Evolutionary conservation across 768 basidiomycete genomes (phyloP), one percentile per base, ranked within the genome.

Genomic region (Suillus fuscotomentosus): DNA sequence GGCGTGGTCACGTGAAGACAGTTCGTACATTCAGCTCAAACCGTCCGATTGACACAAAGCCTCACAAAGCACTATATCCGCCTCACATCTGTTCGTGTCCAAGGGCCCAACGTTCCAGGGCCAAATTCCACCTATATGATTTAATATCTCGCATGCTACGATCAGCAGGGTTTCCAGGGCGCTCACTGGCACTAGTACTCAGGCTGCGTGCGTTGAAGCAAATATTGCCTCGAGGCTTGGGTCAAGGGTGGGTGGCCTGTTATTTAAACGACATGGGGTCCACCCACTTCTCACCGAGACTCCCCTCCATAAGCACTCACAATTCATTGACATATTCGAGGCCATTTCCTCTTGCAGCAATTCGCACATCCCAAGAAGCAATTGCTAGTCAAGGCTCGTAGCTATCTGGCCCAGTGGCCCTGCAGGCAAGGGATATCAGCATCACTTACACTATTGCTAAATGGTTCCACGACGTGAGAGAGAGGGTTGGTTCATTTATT

Each of bases 401-500:
- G 20, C 43, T 20, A 20, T 45, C 45, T 31, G 31, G 31, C 31
- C 31, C 31, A 31, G 31, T 48, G 22, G 24, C 13, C 24, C 13
- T 27, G 6, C 48, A 14, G 24, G 24, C 22, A 47, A 14, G 48
- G 24, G 6, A 50, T 24, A 24, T 5, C 2, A 24, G 7, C 22
- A 24, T 27, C 24, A 1, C 6, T 27, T 24, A 65, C 45, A 22
- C 45, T 17, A 47, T 5, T 11, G 20, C 45, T n/a, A 45, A 45
- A 47, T 47, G n/a, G n/a, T 47, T n/a, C 47, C 14, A 66, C 17
- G n/a, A 71, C 24, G 38, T 55, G 22, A 62, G 63, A 2, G 39
- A 31, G 31, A 31, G 69, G 3, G 59, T 72, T 9, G 66, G 47
- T 15, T 68, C 68, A 22, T 60, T 11, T 63, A 70, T 27, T 72